Base-by-base conservation (phyloP, 2,329 filamentous ascomycete genomes). In the Cladosporium sp. region DNA sequence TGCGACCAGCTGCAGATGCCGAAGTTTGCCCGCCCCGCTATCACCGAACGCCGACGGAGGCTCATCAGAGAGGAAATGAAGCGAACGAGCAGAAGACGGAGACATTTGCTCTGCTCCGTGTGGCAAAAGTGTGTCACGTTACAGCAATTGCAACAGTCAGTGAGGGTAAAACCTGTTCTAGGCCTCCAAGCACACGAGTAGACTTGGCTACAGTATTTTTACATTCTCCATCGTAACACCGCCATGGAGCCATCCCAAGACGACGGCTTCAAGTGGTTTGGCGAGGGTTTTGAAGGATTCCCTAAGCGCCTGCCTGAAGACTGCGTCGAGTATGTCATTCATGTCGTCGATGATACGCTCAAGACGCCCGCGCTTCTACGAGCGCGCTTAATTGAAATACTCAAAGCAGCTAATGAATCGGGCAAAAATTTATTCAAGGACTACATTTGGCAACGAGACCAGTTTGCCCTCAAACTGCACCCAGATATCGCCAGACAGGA, bases 381-480 rank as follows among this genome's bases (percentile, higher is more conserved):
- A 12, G 79, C 86, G 28, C 84, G 85, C 24, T 83, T 97, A n/a
- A 89, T 92, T 65, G 80, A 85, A 24, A 84, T 97, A 11, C 88
- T 92, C 63, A 92, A 88, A 76, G 85, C 87, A 1, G 88, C 91
- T 0, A 79, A 85, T 2, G 83, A 87, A 32, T 78, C 95, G n/a
- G 81, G 81, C 30, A 87, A 87, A 52, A 81, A 84, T 2, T 80
- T 92, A 8, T 83, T 94, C n/a, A 89, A 87, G 71, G 89, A 92
- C 68, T 97, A 97, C 73, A 96, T 99, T 68, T 99, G 95, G 95
- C 95, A 99, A 77, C 87, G 93, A 14, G 93, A 97, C 63, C 80
- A 83, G 0, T 93, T 99, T 69, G 85, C 83, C n/a, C 80, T 97
- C 6, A 86, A 90, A 21, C 77, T 87, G 34, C 49, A 57, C 44